Evolutionary conservation across 768 basidiomycete species (phyloP), one percentile per base, ranked within the genome.

Genomic region (Podaxis sp.): DNA sequence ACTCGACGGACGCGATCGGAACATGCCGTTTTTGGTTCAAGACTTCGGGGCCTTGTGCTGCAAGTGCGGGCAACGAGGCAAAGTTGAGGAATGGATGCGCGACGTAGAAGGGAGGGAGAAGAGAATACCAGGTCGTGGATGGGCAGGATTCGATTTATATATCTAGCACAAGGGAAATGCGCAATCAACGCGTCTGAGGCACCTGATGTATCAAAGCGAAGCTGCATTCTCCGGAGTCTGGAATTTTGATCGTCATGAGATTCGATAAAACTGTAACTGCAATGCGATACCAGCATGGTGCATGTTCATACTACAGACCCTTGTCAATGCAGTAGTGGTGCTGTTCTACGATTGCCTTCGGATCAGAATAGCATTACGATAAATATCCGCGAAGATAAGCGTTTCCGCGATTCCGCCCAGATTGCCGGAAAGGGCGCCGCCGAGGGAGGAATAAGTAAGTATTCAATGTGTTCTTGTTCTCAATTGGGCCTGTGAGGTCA

Each of bases 21-120:
- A 79, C 74, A 76, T 78, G 76, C 77, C 78, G 74, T 77, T 76
- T 77, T 75, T 67, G 75, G 76, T 73, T 64, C 64, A 72, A 66
- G 66, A 66, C 65, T 70, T 69, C 61, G 60, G 60, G 65, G 44
- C 65, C 56, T 62, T 57, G 56, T 66, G 71, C 66, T 65, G 67
- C 49, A 65, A 71, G 64, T 70, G 70, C 66, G 69, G 67, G 70
- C 68, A 71, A 73, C 57, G 71, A 66, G 66, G 67, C 67, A 65
- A 44, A 65, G 48, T 38, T 61, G 57, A 36, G 58, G 62, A 62
- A 67, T 51, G 56, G 58, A 54, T 53, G 58, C 36, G 59, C 50
- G 59, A 60, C 53, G 59, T 28, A 49, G 63, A 64, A 50, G 59
- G 57, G 17, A 57, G 46, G 58, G 51, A 55, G 61, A 56, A 56